Percentiles rank a stretch among this genome's conserved stretches.
Evolutionary conservation across 768 basidiomycete genomes (phyloP).

Genomic region (Suillus subalutaceus): DNA sequence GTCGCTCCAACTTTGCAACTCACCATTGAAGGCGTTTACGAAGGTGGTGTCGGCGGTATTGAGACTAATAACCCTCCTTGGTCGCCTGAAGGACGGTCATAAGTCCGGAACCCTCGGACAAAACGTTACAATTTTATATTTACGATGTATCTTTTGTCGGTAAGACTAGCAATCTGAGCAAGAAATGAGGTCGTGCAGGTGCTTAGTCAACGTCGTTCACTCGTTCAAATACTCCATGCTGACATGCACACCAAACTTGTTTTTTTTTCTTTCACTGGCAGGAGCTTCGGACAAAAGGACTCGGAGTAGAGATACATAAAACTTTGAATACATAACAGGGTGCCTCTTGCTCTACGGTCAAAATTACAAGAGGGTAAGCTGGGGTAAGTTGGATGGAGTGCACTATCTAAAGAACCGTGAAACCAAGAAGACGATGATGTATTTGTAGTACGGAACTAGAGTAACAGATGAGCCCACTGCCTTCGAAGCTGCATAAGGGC

Average conservation of each 20-base stretch:
- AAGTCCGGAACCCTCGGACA: neutral
- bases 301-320: neutral
- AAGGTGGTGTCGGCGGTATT: slow-evolving; percentile 67
- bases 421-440: neutral
- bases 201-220: no score
- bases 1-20: slow-evolving; percentile 58
- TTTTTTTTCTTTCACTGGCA: neutral
- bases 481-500: slow-evolving; percentile 26
- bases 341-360: neutral
- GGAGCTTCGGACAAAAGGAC: neutral
- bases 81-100: slow-evolving; percentile 31
- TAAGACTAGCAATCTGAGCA: no score
- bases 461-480: slow-evolving; percentile 17
- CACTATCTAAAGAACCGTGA: neutral
- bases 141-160: neutral
- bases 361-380: neutral
- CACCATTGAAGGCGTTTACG: slow-evolving; percentile 56
- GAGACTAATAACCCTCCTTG: slow-evolving; percentile 61
- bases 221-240: no score
- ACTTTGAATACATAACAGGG: neutral
- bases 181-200: no score
- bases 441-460: neutral
- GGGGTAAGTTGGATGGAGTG: neutral
- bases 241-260: neutral
- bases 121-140: neutral